Conservation (phyloP, 805 yeast species). For the Scheffersomyces ergatensis region DNA sequence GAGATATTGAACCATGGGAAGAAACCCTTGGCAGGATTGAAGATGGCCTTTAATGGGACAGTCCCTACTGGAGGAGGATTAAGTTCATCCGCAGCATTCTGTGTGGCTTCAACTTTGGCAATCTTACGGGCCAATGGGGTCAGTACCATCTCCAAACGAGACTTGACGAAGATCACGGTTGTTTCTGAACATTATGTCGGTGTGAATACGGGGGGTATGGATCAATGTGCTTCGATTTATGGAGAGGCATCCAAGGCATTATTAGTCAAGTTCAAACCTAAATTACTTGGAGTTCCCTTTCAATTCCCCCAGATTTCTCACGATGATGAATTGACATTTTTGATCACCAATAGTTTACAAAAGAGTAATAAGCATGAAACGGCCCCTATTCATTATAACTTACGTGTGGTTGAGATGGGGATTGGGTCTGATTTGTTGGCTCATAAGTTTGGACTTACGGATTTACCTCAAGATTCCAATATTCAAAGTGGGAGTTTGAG, state of each 20-base stretch:
- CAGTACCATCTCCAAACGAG: constrained; percentile 41
- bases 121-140: constrained; percentile 53
- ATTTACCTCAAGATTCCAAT: constrained; percentile 49
- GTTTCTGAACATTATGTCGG: constrained; percentile 71
- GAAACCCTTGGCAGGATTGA: constrained; percentile 43
- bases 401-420: constrained; percentile 70
- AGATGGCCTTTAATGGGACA: constrained; percentile 55
- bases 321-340: constrained; percentile 46
- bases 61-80: constrained; percentile 76
- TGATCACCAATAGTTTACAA: constrained; percentile 63
- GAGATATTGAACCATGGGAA: constrained; percentile 1
- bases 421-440: constrained; percentile 65
- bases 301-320: constrained; percentile 44
- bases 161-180: constrained; percentile 58
- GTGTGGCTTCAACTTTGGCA: constrained; percentile 61
- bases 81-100: constrained; percentile 70
- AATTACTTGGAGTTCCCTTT: constrained; percentile 52
- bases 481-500: constrained; percentile 58
- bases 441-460: constrained; percentile 39
- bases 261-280: constrained; percentile 60
- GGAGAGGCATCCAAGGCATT: constrained; percentile 60
- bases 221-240: constrained; percentile 68
- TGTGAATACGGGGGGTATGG: constrained; percentile 79
- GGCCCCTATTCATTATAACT: constrained; percentile 66
- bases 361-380: constrained; percentile 67